Evolutionary conservation across 2,329 filamentous ascomycete genomes (phyloP), one percentile per base, ranked within the genome.

Genomic region (Coniochaeta sp.): DNA sequence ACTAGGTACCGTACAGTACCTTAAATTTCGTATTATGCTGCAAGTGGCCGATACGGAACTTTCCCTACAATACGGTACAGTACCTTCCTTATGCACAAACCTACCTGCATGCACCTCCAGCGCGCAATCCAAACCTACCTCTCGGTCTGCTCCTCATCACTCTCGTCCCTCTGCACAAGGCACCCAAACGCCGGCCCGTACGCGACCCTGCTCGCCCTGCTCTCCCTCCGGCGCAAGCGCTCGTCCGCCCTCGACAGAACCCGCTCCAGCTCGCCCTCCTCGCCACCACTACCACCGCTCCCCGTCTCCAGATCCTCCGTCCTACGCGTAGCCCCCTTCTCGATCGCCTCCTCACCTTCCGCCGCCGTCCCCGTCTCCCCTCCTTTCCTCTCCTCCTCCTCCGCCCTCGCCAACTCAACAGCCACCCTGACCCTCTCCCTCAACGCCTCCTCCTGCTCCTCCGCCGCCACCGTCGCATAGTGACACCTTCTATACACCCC

Each of bases 401-500:
- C 40, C 59, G 66, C 63, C 24, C 36, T 47, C 40, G 61, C 66
- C 59, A 66, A 66, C 9, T 58, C 66, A 24, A 73, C 58, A 3
- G 70, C 71, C 1, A 65, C 63, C 19, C 69, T 65, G 1, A 73
- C 17, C 36, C 64, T 62, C 36, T 66, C 65, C n/a, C 66, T 57
- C 36, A 70, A 67, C 38, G 67, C 65, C 28, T 52, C 47, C n/a
- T 61, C 62, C 58, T 67, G 61, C 5, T 58, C 60, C 50, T 72
- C 67, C 54, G 69, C 68, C 4, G 61, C 65, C 2, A 73, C 26
- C 2, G 65, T 62, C 2, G 72, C 70, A 40, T 66, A 70, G 62
- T 72, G 71, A n/a, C 66, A 70, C 4, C 70, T 59, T 4, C 68
- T 59, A 61, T 68, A 70, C 22, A 72, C 66, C n/a, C 71, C 70